Evolutionary conservation across 192 early-diverging fungal genomes (phyloP).

Genomic region (Mortierella hygrophila): DNA sequence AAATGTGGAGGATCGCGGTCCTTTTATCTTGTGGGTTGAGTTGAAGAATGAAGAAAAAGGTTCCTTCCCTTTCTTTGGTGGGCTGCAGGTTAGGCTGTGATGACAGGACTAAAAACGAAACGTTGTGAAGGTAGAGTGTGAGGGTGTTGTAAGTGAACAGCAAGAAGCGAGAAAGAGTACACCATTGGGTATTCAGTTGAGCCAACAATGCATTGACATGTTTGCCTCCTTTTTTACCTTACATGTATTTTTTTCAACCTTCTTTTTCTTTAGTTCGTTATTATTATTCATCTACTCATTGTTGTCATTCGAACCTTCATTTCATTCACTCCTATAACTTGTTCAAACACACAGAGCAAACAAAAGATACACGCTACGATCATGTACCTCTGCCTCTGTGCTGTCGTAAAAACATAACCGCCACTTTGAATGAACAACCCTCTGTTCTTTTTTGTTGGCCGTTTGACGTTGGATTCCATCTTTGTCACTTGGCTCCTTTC

Average conservation of each 20-base stretch:
- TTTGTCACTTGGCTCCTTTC: background rate
- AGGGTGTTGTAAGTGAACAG: background rate
- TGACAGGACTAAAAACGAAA: background rate
- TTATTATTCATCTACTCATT: background rate
- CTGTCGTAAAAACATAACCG: background rate
- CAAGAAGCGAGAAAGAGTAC: background rate
- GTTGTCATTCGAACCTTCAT: background rate
- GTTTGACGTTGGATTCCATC: background rate
- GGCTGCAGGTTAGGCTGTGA: background rate
- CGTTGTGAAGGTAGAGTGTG: background rate
- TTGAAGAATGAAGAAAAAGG: background rate
- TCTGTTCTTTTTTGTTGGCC: background rate
- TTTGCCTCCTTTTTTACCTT: background rate
- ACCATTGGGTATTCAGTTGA: background rate
- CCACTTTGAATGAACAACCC: background rate
- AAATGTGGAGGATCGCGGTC: background rate
- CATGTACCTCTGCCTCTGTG: background rate
- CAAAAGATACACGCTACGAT: background rate
- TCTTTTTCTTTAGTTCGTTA: background rate
- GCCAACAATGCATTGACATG: background rate
- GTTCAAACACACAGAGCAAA: background rate
- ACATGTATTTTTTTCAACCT: background rate
- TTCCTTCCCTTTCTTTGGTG: background rate
- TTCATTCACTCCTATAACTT: background rate
- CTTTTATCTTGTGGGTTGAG: constrained; percentile 4